Evolutionary conservation across 768 basidiomycete genomes (phyloP), one percentile per base, ranked within the genome.

Genomic region (Lentinula sp.): DNA sequence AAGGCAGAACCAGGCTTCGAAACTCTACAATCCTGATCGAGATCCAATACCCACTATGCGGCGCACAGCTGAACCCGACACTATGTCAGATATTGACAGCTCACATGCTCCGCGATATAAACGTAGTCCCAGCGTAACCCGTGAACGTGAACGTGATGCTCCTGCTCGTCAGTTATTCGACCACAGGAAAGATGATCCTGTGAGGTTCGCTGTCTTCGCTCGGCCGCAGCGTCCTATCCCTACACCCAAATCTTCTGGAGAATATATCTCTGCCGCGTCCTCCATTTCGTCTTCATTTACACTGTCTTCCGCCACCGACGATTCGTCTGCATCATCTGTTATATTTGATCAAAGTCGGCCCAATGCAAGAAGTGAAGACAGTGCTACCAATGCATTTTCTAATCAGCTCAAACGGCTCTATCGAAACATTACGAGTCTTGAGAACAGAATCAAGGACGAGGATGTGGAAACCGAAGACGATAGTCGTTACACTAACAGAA

Each of bases 101-200:
- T 84, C 86, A 0, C 79, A 83, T 66, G 73, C 73, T 12, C 75
- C 76, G 15, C 73, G 74, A 61, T 61, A 57, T 41, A 57, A 32
- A 23, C 56, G 64, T 33, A 63, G 71, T 36, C 72, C 72, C 18
- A 53, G 73, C 37, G 65, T 72, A 10, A 69, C 72, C 39, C 56
- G 72, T 10, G 65, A 68, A 12, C 65, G 68, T 37, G 58, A 55
- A 35, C 69, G 71, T 41, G 71, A 70, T 32, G 65, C 78, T 3
- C 71, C 79, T 8, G 63, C 72, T 6, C 75, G 86, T 45, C 90
- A 89, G 63, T 83, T 97, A 0, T 95, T 94, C 61, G 94, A 98
- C 69, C 92, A 91, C 62, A 81, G 91, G 42, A 87, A 92, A 67
- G 91, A 98, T 71, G 93, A 98, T 71, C 93, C 97, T 0, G 84